A percentile compares a stretch with the other conserved stretches of the same genome.
phyloP scores from a whole-genome alignment of 441 rosid species.

The Eruca vesicaria region DNA sequence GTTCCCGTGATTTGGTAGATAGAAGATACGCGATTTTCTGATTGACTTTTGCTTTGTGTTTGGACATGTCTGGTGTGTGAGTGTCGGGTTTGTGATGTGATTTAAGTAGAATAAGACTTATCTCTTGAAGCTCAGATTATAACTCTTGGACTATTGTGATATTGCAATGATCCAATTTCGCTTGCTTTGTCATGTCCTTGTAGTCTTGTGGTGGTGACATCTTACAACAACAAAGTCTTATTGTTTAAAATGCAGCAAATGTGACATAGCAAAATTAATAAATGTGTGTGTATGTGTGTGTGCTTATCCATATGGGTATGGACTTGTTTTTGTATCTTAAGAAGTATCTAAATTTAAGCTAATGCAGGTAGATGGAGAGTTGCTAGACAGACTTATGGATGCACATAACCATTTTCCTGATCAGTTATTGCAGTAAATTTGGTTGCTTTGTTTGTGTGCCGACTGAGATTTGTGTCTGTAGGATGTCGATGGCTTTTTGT shows the following conservation, averaged over 20 bases:
- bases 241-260: too few species aligned
- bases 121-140: neutral
- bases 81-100: conserved; percentile 9
- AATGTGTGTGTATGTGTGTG: neutral
- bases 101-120: neutral
- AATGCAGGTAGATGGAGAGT: conserved; percentile 65
- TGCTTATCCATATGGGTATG: neutral
- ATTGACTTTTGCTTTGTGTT: conserved; percentile 7
- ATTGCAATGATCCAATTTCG: neutral
- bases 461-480: neutral
- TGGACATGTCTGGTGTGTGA: neutral
- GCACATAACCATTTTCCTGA: conserved; percentile 29
- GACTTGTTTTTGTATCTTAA: conserved; percentile 7
- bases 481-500: neutral
- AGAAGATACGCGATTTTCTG: neutral
- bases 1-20: too few species aligned
- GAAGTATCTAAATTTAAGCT: neutral
- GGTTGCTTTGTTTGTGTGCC: neutral
- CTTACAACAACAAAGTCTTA: too few species aligned
- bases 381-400: conserved; percentile 52
- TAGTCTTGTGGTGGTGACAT: neutral
- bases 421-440: neutral
- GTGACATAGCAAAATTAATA: neutral
- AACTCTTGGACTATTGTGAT: neutral
- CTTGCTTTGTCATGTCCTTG: neutral